A percentile compares a stretch with the other conserved stretches of the same genome.
phyloP scores from a whole-genome alignment of 345 rosid genomes.

The Firmiana major region DNA sequence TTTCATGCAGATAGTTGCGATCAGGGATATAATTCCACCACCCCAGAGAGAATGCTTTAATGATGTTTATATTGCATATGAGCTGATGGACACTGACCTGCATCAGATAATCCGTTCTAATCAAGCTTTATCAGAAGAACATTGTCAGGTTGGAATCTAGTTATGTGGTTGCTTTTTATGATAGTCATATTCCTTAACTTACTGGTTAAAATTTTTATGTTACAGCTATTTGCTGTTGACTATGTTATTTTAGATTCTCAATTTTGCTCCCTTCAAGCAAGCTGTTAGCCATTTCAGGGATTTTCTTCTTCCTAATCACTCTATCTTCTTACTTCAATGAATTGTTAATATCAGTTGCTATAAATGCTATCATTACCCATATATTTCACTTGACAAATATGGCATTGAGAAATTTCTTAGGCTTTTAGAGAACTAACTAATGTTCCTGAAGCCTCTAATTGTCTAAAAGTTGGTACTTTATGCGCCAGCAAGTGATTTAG shows the following conservation, averaged over 20 bases:
- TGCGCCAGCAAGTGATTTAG: neutral
- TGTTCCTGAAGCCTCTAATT: neutral
- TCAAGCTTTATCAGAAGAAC: conserved; percentile 57
- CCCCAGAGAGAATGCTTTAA: conserved; percentile 58
- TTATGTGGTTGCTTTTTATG: neutral
- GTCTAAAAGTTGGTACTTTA: neutral
- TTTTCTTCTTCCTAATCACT: neutral
- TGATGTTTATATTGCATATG: conserved; percentile 89
- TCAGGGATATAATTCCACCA: conserved; percentile 86
- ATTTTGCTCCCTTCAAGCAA: neutral
- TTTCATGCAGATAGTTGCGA: conserved; percentile 70
- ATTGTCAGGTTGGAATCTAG: conserved; percentile 60
- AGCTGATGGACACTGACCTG: conserved; percentile 76
- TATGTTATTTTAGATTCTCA: neutral
- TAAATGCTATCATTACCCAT: neutral
- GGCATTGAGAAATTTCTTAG: neutral
- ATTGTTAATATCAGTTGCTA: neutral
- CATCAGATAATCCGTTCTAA: conserved; percentile 56
- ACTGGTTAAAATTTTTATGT: neutral
- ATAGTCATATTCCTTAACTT: neutral
- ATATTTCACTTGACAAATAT: neutral
- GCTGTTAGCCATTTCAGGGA: neutral
- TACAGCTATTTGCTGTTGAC: neutral
- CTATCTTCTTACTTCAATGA: neutral
- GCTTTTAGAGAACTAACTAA: neutral